A percentile compares a stretch with the other conserved stretches of the same genome.
These are phyloP conservation scores for Trametes punicea DNA, from an alignment of 768 basidiomycete species.

Conservation along the genomic window DNA sequence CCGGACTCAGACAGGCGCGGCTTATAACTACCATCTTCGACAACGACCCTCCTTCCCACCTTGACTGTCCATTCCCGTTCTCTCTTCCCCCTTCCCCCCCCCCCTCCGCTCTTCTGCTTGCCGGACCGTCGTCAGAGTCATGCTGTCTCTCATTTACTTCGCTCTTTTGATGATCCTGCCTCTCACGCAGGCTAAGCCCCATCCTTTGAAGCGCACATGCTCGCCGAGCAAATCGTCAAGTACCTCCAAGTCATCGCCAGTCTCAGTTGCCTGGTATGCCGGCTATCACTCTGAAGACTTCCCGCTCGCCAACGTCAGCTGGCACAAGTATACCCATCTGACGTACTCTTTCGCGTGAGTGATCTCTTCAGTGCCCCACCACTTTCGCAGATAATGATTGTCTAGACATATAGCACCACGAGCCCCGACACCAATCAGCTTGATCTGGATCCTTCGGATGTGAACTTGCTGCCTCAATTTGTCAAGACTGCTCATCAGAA, in stretches of 20 bases:
- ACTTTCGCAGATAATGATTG: background rate
- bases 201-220: conserved; percentile 5
- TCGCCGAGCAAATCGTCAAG: background rate
- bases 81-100: background rate
- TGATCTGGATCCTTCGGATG: conserved; percentile 27
- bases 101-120: background rate
- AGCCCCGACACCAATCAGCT: conserved; percentile 24
- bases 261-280: conserved; percentile 55
- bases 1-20: background rate
- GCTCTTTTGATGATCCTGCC: conserved; percentile 10
- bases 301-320: conserved; percentile 44
- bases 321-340: conserved; percentile 54
- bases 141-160: conserved; percentile 18
- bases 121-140: background rate
- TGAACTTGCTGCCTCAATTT: conserved; percentile 23
- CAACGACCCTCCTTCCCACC: background rate
- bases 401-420: conserved; percentile 7
- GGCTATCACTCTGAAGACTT: conserved; percentile 45
- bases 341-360: conserved; percentile 65
- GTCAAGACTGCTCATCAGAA: conserved; percentile 27
- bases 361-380: background rate
- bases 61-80: background rate
- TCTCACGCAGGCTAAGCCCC: conserved; percentile 9
- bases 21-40: background rate
- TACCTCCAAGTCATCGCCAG: conserved; percentile 19